Evolutionary conservation across 371 early-diverging fungal species (phyloP), one percentile per base, ranked within the genome.

Genomic region (Circinella umbellata): DNA sequence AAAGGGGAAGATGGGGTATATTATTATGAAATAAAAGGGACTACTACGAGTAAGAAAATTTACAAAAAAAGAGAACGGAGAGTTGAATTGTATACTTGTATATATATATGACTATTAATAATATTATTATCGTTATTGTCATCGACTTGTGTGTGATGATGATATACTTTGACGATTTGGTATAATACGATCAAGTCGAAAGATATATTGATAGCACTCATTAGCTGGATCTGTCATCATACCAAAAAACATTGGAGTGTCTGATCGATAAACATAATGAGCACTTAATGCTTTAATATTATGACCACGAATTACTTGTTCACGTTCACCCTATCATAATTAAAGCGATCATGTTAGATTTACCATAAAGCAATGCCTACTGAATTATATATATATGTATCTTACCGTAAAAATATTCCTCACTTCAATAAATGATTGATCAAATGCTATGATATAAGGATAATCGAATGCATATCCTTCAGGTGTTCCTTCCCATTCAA

Each of bases 231-330:
- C 75, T 5, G 78, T 70, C 78, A 77, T 77, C 48, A 66, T 63
- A 38, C 72, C 78, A 63, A 70, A 72, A 11, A 73, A 62, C 9
- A 71, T 48, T 5, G 69, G 67, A 13, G 51, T 9, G 18, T 64
- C 63, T 13, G 62, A 61, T 46, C 63, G 63, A 34, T 73, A 63
- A 4, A 73, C 68, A 64, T 75, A 66, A 49, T 83, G 77, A 9
- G 36, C 61, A n/a, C 47, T 64, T 17, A 89, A 76, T 60, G 79
- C 85, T 13, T 80, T 79, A 47, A 87, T 79, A 59, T 84, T 80
- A 14, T 76, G 72, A 4, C 86, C 86, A 20, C 79, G 81, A 55
- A 89, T 85, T 13, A 89, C 80, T 74, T 89, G 89, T 37, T 80
- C 85, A 49, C 86, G 73, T 48, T 77, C 71, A 27, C 86, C 84